Evolutionary conservation across 139 green algal genomes (phyloP).

Genomic region (Mychonastes homosphaera): DNA sequence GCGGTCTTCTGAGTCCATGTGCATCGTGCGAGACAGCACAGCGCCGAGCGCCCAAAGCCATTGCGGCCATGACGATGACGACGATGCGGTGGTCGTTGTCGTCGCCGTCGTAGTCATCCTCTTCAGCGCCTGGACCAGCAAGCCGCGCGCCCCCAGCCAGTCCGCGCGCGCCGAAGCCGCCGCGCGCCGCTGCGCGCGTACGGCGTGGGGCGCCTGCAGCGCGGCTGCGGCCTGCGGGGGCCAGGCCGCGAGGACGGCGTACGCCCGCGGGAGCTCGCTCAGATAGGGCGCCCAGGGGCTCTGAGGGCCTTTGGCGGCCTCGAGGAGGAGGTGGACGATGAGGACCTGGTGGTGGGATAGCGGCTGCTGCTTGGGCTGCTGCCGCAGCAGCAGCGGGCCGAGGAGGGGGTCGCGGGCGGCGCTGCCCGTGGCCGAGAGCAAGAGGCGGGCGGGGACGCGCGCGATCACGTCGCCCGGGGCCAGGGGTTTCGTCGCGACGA

Average conservation of each 20-base stretch:
- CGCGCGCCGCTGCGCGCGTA: slow-evolving; percentile 18
- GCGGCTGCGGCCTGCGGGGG: slow-evolving; percentile 10
- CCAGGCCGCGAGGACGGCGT: slow-evolving; percentile 41
- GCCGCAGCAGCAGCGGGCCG: not conserved
- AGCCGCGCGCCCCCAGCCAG: slow-evolving; percentile 21
- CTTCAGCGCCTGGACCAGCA: too few relatives aligned
- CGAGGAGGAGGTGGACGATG: slow-evolving; percentile 52
- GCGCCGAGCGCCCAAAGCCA: slow-evolving; percentile 62
- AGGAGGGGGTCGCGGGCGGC: slow-evolving; percentile 11
- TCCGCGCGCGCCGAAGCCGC: slow-evolving; percentile 18
- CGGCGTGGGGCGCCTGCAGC: slow-evolving; percentile 35
- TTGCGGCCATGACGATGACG: too few relatives aligned
- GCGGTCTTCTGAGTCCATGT: slow-evolving; percentile 9
- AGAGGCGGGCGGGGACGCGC: slow-evolving; percentile 32
- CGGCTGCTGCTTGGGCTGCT: slow-evolving; percentile 6
- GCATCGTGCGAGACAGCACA: slow-evolving; percentile 60
- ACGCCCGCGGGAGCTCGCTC: slow-evolving; percentile 41
- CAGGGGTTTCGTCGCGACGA: slow-evolving; percentile 40
- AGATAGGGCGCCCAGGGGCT: slow-evolving; percentile 62
- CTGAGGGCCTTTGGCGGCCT: slow-evolving; percentile 32
- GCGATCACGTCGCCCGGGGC: slow-evolving; percentile 27
- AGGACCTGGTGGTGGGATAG: slow-evolving; percentile 43
- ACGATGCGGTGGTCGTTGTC: too few relatives aligned
- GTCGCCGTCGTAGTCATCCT: too few relatives aligned
- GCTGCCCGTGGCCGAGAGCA: slow-evolving; percentile 33